phyloP scores from a whole-genome alignment of 2,329 filamentous ascomycete species.

The Epichloe scottii region DNA sequence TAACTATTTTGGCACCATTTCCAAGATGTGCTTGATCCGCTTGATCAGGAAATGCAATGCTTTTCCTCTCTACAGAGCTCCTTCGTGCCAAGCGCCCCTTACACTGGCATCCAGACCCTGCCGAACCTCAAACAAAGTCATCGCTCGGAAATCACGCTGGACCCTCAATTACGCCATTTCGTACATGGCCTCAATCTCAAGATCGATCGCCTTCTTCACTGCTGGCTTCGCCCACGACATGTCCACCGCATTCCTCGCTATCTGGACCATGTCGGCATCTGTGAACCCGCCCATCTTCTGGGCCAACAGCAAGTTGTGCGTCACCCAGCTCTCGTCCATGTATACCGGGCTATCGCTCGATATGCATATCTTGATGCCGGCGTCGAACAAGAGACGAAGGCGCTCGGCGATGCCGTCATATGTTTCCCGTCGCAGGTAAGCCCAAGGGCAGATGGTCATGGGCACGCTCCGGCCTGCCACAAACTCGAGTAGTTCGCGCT shows the following conservation, averaged over 20 bases:
- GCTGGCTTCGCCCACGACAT: constrained; percentile 31
- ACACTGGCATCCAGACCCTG: too few species aligned
- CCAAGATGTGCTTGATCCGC: too few species aligned
- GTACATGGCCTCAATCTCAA: not conserved
- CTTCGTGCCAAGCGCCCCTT: too few species aligned
- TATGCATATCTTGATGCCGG: constrained; percentile 52
- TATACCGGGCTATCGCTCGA: constrained; percentile 63
- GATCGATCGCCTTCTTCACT: constrained; percentile 18
- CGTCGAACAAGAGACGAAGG: constrained; percentile 40
- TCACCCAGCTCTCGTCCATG: constrained; percentile 38
- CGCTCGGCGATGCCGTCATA: constrained; percentile 36
- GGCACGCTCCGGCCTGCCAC: constrained; percentile 43
- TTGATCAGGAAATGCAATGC: too few species aligned
- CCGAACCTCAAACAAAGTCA: not conserved
- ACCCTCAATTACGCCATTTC: not conserved
- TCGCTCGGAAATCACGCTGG: not conserved
- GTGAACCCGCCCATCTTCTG: constrained; percentile 27
- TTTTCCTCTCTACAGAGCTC: too few species aligned
- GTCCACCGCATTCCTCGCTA: constrained; percentile 30
- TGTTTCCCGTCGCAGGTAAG: constrained; percentile 10
- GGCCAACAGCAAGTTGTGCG: constrained; percentile 32
- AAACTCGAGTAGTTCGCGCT: constrained; percentile 40
- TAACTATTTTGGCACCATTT: too few species aligned
- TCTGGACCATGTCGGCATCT: constrained; percentile 28
- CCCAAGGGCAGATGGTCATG: constrained; percentile 53